Base-by-base conservation (phyloP, 2,329 filamentous ascomycete genomes). In the Colletotrichum cordylinicola region DNA sequence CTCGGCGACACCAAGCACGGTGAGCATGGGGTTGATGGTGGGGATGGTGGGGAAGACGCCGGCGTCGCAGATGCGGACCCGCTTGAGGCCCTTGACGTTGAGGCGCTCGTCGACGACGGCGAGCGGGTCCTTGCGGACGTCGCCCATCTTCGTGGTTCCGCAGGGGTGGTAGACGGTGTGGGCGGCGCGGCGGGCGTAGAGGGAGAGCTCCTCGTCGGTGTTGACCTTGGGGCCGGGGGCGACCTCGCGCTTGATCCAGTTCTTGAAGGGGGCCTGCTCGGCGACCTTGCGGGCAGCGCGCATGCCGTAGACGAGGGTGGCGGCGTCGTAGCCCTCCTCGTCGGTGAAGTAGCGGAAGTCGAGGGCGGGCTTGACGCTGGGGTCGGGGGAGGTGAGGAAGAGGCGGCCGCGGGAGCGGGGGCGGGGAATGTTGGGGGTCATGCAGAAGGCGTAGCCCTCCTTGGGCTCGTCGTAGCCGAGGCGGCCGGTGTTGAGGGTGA, bases 271-370 rank as follows among this genome's bases (percentile, higher is more conserved):
- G 5, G 91, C 89, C 83, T 96, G 90, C 84, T 94, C 83, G 69
- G 94, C 95, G 77, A 96, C 91, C 83, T 93, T 90, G 78, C 95
- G 93, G n/a, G 94, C 94, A 10, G 93, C 94, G 82, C 92, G 91
- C 86, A 96, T 91, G 78, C 94, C 94, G 35, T 92, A 91, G 21
- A 96, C 94, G 75, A 96, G 92, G 61, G 94, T 96, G 72, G 94
- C 93, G 55, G 95, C 94, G 82, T 97, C 95, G 85, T 96, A 96
- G 81, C 94, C 94, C 84, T 96, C 94, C 2, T 94, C 91, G 82
- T 97, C 95, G 77, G 94, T 96, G 88, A 97, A 96, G 89, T 97
- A 97, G 81, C 93, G 92, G 92, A 96, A 96, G 87, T 97, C 95
- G 77, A 97, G 91, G 4, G 94, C 93, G 18, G 95, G 95, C 87